These are phyloP conservation scores for Crotalaria pallida DNA, from an alignment of 306 rosid genomes.

Conservation along the genomic window DNA sequence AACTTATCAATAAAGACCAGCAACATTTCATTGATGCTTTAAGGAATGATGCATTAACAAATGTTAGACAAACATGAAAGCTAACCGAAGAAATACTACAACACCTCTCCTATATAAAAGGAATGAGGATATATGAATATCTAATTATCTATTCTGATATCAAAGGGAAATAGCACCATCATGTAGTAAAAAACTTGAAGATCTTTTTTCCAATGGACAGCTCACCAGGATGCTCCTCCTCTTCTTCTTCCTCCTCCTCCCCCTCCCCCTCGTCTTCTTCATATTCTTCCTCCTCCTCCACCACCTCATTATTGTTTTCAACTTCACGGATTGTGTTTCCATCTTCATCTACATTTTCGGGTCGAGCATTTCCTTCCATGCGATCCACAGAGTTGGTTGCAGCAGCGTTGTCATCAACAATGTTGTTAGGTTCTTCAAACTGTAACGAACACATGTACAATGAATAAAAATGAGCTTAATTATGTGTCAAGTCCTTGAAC, in stretches of 20 bases:
- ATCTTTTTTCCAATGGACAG: slow-evolving; percentile 64
- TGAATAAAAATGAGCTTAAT: no score
- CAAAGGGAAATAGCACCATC: slow-evolving; percentile 22
- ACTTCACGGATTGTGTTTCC: slow-evolving; percentile 40
- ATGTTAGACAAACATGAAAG: slow-evolving; percentile 19
- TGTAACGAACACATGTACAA: slow-evolving; percentile 25
- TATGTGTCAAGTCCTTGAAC: no score
- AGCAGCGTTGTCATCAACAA: slow-evolving; percentile 35
- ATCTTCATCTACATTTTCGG: slow-evolving; percentile 37
- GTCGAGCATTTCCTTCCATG: slow-evolving; percentile 36
- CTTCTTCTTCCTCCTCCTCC: slow-evolving; percentile 29
- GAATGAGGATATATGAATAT: slow-evolving; percentile 4
- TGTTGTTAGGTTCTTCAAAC: slow-evolving; percentile 45
- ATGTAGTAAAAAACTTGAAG: slow-evolving; percentile 70
- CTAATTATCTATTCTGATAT: background rate
- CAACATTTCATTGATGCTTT: background rate
- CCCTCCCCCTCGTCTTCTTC: slow-evolving; percentile 29
- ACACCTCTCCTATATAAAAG: slow-evolving; percentile 24
- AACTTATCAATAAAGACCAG: no score
- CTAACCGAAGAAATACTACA: slow-evolving; percentile 8
- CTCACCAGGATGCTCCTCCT: slow-evolving; percentile 47
- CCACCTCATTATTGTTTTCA: slow-evolving; percentile 32
- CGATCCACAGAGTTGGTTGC: slow-evolving; percentile 34
- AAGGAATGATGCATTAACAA: background rate
- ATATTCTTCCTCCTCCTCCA: slow-evolving; percentile 26